Conservation (phyloP, 2,329 filamentous ascomycete species). For the Colletotrichum camelliae region DNA sequence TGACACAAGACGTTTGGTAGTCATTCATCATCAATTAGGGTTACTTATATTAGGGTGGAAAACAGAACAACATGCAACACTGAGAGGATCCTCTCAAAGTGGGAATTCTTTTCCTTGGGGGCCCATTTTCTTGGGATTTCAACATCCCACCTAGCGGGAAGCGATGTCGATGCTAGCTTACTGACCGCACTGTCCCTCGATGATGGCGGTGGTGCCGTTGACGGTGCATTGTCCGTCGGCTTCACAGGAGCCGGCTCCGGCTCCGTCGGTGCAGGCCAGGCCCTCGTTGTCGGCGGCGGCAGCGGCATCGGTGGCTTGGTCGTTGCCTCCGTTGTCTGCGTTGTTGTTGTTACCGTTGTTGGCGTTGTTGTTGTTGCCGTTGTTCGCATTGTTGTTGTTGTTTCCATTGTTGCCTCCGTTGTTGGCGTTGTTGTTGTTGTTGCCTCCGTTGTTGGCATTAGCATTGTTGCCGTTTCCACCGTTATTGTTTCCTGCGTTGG, state of each 20-base stretch:
- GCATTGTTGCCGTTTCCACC: neutral
- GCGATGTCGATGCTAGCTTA: neutral
- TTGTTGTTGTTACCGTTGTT: neutral
- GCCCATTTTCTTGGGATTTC: neutral
- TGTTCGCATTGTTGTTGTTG: neutral
- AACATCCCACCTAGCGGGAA: neutral
- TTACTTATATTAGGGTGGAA: neutral
- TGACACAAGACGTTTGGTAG: neutral
- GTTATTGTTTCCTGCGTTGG: neutral
- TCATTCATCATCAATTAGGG: neutral
- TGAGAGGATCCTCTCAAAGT: neutral
- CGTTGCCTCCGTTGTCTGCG: neutral
- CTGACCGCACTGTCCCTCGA: slow-evolving; percentile 14
- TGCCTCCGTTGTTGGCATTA: neutral
- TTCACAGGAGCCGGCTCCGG: slow-evolving; percentile 3
- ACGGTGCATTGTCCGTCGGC: slow-evolving; percentile 11
- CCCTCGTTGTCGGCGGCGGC: slow-evolving; percentile 9
- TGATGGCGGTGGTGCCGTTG: neutral
- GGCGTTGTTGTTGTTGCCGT: neutral
- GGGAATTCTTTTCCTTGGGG: neutral
- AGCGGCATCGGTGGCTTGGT: neutral
- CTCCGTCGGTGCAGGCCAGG: slow-evolving; percentile 13
- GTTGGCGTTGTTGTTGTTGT: neutral
- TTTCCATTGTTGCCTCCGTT: neutral
- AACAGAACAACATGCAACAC: neutral